Evolutionary conservation across 2,329 filamentous ascomycete species (phyloP), one percentile per base, ranked within the genome.

Genomic region (Myriangium duriaei): DNA sequence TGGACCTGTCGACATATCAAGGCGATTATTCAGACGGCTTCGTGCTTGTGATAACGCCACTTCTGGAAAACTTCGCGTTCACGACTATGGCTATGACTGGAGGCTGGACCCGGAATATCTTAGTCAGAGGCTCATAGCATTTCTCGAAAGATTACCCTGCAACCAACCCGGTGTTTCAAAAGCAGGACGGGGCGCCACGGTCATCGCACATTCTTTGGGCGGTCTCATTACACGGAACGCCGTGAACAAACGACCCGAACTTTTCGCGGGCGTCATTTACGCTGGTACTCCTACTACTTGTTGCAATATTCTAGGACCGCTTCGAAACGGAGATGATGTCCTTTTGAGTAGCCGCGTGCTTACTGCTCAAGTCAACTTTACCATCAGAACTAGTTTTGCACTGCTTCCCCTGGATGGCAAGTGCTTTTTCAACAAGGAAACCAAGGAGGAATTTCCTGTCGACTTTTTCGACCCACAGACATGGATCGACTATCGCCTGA

Each of bases 11-110:
- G 88, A 96, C 55, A 87, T 95, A 41, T 84, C 83, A 4, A 78
- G 76, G 41, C 74, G 84, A 28, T 64, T 96, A 1, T 77, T 95
- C 58, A 87, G 83, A 53, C 77, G 80, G 39, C 59, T 94, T 13
- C 71, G 74, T 34, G 76, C 79, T 19, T 82, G 74, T 47, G 76
- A 84, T 10, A 92, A 92, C 50, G 76, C 74, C 2, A 70, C 72
- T 37, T 68, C 64, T 3, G 84, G 83, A 5, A 79, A 72, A 45
- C 63, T 95, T 4, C 71, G 85, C 32, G 72, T 94, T 1, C 86
- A 86, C 66, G 80, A 95, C 50, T 96, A 88, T 53, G 86, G 87
- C 12, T 96, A 94, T 51, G 88, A 96, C 59, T 96, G 88, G 88
- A 72, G 88, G 11, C 64, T 95, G 28, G 91, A 83, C 45, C 88